A percentile compares a stretch with the other conserved stretches of the same genome.
phyloP scores from a whole-genome alignment of 2,329 filamentous ascomycete species.

The Fusarium pseudonygamai region DNA sequence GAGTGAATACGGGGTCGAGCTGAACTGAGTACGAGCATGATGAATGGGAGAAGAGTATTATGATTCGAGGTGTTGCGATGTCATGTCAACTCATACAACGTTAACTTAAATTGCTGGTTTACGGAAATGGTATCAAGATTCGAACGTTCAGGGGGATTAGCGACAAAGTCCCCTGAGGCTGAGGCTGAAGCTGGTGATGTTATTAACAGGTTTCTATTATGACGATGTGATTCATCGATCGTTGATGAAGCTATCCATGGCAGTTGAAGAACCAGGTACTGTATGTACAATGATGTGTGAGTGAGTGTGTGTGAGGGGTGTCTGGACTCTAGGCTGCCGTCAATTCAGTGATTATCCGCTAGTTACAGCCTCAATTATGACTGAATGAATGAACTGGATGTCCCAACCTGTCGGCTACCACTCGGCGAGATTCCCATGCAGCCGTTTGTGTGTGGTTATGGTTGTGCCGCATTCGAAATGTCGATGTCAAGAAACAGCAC shows the following conservation, averaged over 20 bases:
- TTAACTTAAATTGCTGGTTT: not conserved
- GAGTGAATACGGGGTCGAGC: not conserved
- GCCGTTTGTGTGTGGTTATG: not conserved
- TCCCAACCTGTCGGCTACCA: conserved; percentile 35
- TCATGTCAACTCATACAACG: not conserved
- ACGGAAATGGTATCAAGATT: conserved; percentile 19
- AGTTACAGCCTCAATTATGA: conserved; percentile 22
- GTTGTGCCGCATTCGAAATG: not conserved
- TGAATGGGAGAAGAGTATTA: not conserved
- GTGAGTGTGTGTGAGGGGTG: not conserved
- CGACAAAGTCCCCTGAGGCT: conserved; percentile 21
- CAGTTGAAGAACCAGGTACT: not conserved
- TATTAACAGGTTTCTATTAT: not conserved
- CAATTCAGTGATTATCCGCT: conserved; percentile 7
- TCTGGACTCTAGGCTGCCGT: not conserved
- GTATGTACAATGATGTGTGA: not conserved
- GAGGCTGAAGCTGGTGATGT: conserved; percentile 5
- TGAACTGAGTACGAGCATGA: not conserved
- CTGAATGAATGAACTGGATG: not conserved
- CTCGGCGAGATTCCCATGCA: conserved; percentile 37
- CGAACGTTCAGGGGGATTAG: conserved; percentile 3
- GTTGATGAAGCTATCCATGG: not conserved
- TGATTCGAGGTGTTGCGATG: conserved; percentile 8
- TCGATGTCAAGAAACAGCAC: not conserved
- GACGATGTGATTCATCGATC: not conserved